These are phyloP conservation scores for Colletotrichum spinosum DNA, from an alignment of 2,329 filamentous ascomycete species.

Conservation along the genomic window DNA sequence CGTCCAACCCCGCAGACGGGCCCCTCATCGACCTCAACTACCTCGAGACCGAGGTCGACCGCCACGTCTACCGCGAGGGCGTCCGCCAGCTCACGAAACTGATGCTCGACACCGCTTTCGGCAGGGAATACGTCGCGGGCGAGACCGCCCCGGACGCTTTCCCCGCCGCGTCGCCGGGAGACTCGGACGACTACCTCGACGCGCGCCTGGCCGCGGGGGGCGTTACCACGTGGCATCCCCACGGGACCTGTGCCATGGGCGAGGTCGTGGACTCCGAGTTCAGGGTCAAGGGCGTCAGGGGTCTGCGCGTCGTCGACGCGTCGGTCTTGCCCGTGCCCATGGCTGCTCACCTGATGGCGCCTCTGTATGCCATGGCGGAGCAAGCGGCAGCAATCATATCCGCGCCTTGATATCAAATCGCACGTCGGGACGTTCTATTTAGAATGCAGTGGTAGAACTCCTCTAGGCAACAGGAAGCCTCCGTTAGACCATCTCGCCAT, in stretches of 20 bases:
- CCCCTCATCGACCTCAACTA: conserved; percentile 47
- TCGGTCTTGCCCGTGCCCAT: conserved; percentile 46
- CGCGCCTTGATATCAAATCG: background rate
- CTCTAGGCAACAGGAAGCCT: no score
- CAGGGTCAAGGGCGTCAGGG: conserved; percentile 49
- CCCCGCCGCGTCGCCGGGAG: conserved; percentile 4
- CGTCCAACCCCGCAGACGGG: conserved; percentile 33
- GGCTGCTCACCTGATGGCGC: conserved; percentile 61
- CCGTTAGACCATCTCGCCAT: no score
- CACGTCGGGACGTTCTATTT: no score
- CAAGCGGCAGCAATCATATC: conserved; percentile 69
- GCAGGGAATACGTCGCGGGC: conserved; percentile 22
- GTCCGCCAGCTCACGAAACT: conserved; percentile 42
- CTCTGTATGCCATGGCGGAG: conserved; percentile 68
- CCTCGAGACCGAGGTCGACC: conserved; percentile 45
- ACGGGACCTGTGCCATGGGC: conserved; percentile 47
- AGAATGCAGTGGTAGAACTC: no score
- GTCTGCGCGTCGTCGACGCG: conserved; percentile 52
- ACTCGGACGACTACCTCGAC: conserved; percentile 20
- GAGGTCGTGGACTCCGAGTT: conserved; percentile 46
- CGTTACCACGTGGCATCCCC: conserved; percentile 40
- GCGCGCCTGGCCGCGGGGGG: conserved; percentile 3
- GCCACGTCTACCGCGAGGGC: conserved; percentile 43
- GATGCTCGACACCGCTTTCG: conserved; percentile 35
- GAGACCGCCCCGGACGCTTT: conserved; percentile 12